phyloP scores from a whole-genome alignment of 1,139 yeast species.

The Candida mesenterica region DNA sequence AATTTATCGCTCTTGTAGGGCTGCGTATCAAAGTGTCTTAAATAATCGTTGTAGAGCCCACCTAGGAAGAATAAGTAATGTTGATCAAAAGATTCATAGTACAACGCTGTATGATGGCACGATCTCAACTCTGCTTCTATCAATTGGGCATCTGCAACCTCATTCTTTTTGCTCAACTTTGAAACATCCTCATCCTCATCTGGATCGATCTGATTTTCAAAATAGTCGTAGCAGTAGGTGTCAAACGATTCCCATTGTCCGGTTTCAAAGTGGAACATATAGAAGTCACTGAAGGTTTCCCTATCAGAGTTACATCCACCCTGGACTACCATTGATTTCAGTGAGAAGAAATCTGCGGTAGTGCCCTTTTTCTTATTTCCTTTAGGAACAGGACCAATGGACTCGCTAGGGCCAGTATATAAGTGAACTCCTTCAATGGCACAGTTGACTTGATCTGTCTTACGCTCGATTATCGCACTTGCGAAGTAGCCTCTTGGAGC shows the following conservation, averaged over 20 bases:
- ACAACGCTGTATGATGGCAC: constrained; percentile 43
- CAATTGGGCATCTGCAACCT: constrained; percentile 27
- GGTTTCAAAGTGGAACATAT: constrained; percentile 31
- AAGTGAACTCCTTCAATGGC: constrained; percentile 5
- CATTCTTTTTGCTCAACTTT: constrained; percentile 22
- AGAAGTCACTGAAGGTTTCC: constrained; percentile 34
- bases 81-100: constrained; percentile 34
- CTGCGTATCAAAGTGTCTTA: constrained; percentile 30
- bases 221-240: constrained; percentile 41
- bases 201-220: constrained; percentile 25
- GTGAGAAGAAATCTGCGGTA: constrained; percentile 21
- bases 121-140: constrained; percentile 44
- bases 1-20: constrained; percentile 34
- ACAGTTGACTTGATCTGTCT: constrained; percentile 17
- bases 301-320: constrained; percentile 41
- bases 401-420: neutral
- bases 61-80: constrained; percentile 43
- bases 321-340: constrained; percentile 36
- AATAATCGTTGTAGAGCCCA: constrained; percentile 39
- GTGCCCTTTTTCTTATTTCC: constrained; percentile 1
- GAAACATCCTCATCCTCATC: constrained; percentile 30
- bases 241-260: constrained; percentile 35
- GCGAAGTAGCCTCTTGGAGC: constrained; percentile 45
- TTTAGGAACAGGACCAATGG: neutral
- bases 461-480: constrained; percentile 27